Evolutionary conservation across 176 grass and related monocot genomes (phyloP), one percentile per base, ranked within the genome.

Genomic region (Coix lacrymajobi): DNA sequence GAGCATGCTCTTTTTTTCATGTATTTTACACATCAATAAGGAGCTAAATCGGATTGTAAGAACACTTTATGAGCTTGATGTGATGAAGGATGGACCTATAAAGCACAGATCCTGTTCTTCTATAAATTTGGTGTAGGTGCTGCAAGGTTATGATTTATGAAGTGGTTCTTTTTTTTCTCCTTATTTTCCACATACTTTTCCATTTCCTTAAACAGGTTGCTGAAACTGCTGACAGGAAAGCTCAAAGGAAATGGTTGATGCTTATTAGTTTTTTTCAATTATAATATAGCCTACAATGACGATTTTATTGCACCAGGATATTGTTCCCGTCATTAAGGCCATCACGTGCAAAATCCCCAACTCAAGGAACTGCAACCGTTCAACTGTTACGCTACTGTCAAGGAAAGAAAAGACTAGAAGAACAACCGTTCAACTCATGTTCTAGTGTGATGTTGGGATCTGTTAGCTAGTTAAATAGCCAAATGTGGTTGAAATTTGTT

Each of bases 21-120:
- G 3, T 43, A 28, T 88, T 73, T 73, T 71, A 11, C 3, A 65
- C 14, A 32, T 78, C 30, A 65, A 31, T 25, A 67, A 84, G 34
- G 36, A 79, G 43, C 20, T 24, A 1, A 14, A 46, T 79, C 8
- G 25, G n/a, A 36, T 66, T 56, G 29, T 68, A 88, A 81, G 81
- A 58, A 84, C 60, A 60, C 87, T 88, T 25, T 84, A 79, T 73
- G 87, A 75, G 61, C 81, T 88, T 36, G 87, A 88, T 66, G 87
- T 81, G 11, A 88, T 88, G 69, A 88, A 84, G 69, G 16, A 44
- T 75, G 81, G 68, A 65, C 87, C 75, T 68, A 60, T 75, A 79
- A 79, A 74, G 11, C 87, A 61, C 5, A 46, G 76, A 8, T 26
- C 60, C 37, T 75, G 45, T 39, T 84, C 68, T 79, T 34, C 58